These are phyloP conservation scores for Trypanosoma platydactyli DNA, from an alignment of 208 protist genomes.

Conservation along the genomic window DNA sequence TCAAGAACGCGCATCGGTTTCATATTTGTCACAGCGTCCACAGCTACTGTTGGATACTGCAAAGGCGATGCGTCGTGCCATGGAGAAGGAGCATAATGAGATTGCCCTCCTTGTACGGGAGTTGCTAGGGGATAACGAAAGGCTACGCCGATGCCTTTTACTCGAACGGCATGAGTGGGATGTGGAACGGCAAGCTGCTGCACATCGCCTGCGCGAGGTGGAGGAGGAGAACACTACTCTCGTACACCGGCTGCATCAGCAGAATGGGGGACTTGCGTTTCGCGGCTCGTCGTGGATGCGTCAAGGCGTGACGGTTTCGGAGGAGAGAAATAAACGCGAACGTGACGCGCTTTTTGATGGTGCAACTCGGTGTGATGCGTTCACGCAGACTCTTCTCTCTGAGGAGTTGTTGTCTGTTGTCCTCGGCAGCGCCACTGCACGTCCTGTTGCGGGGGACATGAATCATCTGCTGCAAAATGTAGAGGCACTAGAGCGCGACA, in stretches of 20 bases:
- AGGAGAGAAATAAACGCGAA: background rate
- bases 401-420: constrained; percentile 31
- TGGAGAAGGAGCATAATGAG: constrained; percentile 22
- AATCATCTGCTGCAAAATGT: constrained; percentile 38
- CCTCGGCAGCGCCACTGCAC: too few relatives aligned
- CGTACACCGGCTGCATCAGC: constrained; percentile 32
- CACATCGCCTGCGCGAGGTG: constrained; percentile 35
- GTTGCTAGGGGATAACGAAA: background rate
- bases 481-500: constrained; percentile 36
- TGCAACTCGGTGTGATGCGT: constrained; percentile 17
- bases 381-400: constrained; percentile 40
- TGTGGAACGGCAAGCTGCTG: constrained; percentile 7
- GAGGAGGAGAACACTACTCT: constrained; percentile 39
- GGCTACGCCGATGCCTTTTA: background rate
- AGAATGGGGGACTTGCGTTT: constrained; percentile 21
- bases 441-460: constrained; percentile 16
- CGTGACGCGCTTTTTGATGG: background rate
- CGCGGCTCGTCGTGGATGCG: background rate
- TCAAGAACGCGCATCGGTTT: background rate
- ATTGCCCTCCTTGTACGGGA: constrained; percentile 19
- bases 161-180: constrained; percentile 1
- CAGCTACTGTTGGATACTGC: background rate
- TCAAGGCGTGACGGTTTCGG: background rate
- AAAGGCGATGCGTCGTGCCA: constrained; percentile 1
- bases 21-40: background rate